Conservation (phyloP, 306 rosid species). For the Malus orientalis region DNA sequence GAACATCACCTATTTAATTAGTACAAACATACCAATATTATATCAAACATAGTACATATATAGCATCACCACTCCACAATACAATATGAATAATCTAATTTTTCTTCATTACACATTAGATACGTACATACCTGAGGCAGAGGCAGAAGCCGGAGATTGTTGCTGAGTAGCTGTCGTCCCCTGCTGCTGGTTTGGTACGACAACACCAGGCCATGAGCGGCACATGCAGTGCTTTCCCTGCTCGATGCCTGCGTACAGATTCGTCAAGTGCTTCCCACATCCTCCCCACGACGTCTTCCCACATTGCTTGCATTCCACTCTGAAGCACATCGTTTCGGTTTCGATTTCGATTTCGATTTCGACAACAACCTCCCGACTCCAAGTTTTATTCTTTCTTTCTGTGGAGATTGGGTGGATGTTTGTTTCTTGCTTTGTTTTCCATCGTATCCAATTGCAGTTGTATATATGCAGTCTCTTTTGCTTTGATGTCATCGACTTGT, state of each 20-base stretch:
- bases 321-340: constrained; percentile 37
- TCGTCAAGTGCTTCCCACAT: constrained; percentile 42
- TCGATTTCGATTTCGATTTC: not conserved
- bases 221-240: constrained; percentile 63
- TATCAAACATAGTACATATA: not conserved
- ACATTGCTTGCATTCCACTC: constrained; percentile 39
- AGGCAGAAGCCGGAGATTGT: not conserved
- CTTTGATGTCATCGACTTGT: not conserved
- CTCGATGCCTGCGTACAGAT: constrained; percentile 41
- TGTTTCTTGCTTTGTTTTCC: not conserved
- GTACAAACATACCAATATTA: not conserved
- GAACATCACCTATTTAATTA: not conserved
- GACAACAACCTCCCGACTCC: not conserved
- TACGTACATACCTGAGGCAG: not conserved
- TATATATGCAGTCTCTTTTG: not conserved
- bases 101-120: too few relatives aligned
- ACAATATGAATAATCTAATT: not conserved
- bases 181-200: not conserved
- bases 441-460: not conserved
- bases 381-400: not conserved
- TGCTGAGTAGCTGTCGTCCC: not conserved
- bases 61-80: not conserved
- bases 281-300: constrained; percentile 48
- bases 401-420: not conserved
- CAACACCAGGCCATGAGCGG: constrained; percentile 71